Base-by-base conservation (phyloP, 2,329 filamentous ascomycete genomes). In the Camillea tinctor region DNA sequence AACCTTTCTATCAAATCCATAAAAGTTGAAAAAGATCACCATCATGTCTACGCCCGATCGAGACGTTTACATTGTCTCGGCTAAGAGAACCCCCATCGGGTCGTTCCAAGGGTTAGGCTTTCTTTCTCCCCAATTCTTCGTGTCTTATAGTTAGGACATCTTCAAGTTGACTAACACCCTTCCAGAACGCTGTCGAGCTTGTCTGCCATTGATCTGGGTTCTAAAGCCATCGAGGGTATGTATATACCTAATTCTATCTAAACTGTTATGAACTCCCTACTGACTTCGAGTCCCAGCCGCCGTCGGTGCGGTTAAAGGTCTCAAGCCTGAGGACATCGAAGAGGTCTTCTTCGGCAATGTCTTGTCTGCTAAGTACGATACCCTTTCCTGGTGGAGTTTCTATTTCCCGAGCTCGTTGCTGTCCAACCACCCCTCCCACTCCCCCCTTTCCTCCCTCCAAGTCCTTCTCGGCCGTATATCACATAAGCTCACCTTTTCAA, bases 311-410 rank as follows among this genome's bases (percentile, higher is more conserved):
- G n/a, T n/a, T n/a, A n/a, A n/a, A 72, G 91, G 90, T 52, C 88
- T 99, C 80, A 93, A 96, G 80, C 84, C 92, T 58, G 87, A 93
- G 72, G 87, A 96, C 75, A 91, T 99, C 60, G 88, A 99, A 75
- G 95, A 99, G 77, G 92, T 99, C 74, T 96, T 95, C 83, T 96
- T 97, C 74, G 95, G 95, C 77, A 99, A 99, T 82, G 95, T 99
- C 68, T 86, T 99, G 72, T 96, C 93, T 61, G 95, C 94, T 76
- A 93, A 94, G 93, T 97, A 84, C 71, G 83, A 73, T 44, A 17
- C 19, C 48, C 48, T 44, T 64, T 56, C 58, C 19, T n/a, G n/a
- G n/a, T n/a, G n/a, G n/a, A n/a, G n/a, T n/a, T n/a, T n/a, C n/a
- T n/a, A n/a, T n/a, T n/a, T n/a, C n/a, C n/a, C n/a, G n/a, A 8